Conservation (phyloP, 108 stramenopile species). For the Fistulifera solaris region DNA sequence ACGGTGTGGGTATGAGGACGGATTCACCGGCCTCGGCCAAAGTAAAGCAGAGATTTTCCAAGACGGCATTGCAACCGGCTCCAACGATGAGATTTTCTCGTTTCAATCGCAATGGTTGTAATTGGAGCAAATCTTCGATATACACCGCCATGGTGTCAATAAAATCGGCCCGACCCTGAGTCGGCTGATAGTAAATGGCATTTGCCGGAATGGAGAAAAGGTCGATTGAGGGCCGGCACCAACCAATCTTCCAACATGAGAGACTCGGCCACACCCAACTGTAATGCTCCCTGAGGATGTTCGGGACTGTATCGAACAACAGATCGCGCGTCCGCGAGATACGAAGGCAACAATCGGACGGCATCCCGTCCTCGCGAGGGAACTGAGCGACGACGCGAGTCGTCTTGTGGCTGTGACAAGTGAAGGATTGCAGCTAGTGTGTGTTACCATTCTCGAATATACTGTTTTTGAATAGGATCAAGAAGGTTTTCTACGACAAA, state of each 20-base stretch:
- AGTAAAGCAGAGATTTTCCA: conserved; percentile 76
- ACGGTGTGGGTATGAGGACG: conserved; percentile 83
- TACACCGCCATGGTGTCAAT: conserved; percentile 53
- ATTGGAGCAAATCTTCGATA: conserved; percentile 35
- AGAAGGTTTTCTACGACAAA: too few relatives aligned
- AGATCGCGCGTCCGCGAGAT: conserved; percentile 63
- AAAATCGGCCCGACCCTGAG: conserved; percentile 46
- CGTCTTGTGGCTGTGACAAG: too few relatives aligned
- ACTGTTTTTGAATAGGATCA: too few relatives aligned
- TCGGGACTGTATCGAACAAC: conserved; percentile 34
- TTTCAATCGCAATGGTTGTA: conserved; percentile 29
- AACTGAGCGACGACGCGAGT: background rate
- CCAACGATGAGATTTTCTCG: conserved; percentile 59
- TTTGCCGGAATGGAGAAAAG: conserved; percentile 23
- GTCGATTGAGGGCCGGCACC: conserved; percentile 29
- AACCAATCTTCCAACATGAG: conserved; percentile 67
- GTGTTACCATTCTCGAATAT: too few relatives aligned
- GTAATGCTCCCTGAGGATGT: conserved; percentile 58
- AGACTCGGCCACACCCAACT: conserved; percentile 74
- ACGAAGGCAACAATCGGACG: conserved; percentile 46
- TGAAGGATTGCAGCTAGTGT: too few relatives aligned
- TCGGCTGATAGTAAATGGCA: conserved; percentile 80
- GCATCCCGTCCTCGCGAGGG: conserved; percentile 32
- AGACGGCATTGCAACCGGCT: conserved; percentile 81
- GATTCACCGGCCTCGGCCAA: conserved; percentile 79